phyloP scores from a whole-genome alignment of 345 rosid species.

The Boechera divaricarpa region DNA sequence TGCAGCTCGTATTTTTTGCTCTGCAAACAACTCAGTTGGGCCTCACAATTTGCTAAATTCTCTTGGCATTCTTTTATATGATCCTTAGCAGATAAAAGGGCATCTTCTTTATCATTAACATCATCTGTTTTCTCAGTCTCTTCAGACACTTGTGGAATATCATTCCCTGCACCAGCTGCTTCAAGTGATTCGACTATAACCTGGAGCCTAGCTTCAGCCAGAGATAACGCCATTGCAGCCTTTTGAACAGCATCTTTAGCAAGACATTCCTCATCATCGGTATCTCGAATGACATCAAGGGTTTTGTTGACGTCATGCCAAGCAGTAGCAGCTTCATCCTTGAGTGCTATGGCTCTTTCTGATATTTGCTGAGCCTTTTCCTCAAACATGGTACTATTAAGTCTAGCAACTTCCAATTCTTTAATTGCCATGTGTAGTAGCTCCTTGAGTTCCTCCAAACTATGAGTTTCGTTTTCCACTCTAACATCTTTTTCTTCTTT shows the following conservation, averaged over 20 bases:
- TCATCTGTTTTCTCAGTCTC: constrained; percentile 47
- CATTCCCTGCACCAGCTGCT: constrained; percentile 45
- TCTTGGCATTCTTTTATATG: constrained; percentile 65
- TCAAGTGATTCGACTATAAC: constrained; percentile 66
- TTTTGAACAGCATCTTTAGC: constrained; percentile 80
- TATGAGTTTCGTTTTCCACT: constrained; percentile 47
- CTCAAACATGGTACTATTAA: constrained; percentile 82
- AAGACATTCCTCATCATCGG: constrained; percentile 62
- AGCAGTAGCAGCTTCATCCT: constrained; percentile 73
- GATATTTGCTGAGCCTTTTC: constrained; percentile 88
- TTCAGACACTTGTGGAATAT: constrained; percentile 42
- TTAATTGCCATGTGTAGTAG: constrained; percentile 59
- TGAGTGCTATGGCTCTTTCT: constrained; percentile 81
- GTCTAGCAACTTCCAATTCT: constrained; percentile 78
- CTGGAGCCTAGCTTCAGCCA: constrained; percentile 83
- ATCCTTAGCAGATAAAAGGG: constrained; percentile 60
- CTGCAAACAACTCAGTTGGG: constrained; percentile 62
- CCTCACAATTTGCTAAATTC: constrained; percentile 59
- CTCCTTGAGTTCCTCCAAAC: constrained; percentile 67
- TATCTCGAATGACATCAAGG: constrained; percentile 62
- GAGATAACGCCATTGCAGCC: constrained; percentile 82
- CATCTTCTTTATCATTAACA: constrained; percentile 46
- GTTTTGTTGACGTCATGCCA: constrained; percentile 65
- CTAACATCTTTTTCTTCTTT: constrained; percentile 49
- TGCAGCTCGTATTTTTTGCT: constrained; percentile 71